Conservation (phyloP, 2,329 filamentous ascomycete species). For the Dactylellina haptotyla region DNA sequence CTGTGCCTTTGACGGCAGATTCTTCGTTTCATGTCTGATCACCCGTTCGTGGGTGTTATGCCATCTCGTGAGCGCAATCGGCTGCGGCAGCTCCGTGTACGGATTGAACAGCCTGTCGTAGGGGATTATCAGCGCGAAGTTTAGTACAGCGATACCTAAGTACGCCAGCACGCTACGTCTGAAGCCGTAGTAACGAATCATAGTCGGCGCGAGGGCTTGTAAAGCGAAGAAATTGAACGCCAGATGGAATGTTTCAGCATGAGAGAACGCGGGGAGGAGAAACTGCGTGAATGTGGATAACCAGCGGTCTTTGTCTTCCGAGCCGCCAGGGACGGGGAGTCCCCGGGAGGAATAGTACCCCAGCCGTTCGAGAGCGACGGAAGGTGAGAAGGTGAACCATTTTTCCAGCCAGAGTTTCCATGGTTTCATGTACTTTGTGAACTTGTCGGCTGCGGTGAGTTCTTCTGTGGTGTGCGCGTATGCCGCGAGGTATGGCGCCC, state of each 20-base stretch:
- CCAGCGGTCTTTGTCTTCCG: not conserved
- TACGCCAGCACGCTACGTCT: constrained; percentile 16
- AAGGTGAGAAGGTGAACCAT: constrained; percentile 33
- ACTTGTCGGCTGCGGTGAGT: not conserved
- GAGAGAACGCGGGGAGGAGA: constrained; percentile 29
- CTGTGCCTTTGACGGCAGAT: constrained; percentile 9
- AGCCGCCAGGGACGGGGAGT: not conserved
- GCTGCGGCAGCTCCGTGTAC: constrained; percentile 6
- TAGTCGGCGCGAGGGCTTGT: constrained; percentile 36
- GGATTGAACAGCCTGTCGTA: constrained; percentile 28
- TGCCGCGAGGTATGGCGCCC: constrained; percentile 12
- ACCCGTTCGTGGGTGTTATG: not conserved
- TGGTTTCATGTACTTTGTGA: constrained; percentile 29
- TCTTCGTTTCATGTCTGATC: constrained; percentile 9
- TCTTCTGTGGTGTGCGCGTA: not conserved
- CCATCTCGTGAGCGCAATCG: not conserved
- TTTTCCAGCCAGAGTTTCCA: constrained; percentile 7
- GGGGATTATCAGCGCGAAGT: not conserved
- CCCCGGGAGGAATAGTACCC: constrained; percentile 10
- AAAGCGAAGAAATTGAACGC: constrained; percentile 48
- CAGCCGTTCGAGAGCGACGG: constrained; percentile 8
- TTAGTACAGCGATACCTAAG: not conserved
- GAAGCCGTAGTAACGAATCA: constrained; percentile 43
- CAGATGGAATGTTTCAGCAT: constrained; percentile 31
- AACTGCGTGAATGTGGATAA: constrained; percentile 30